phyloP scores from a whole-genome alignment of 2,329 filamentous ascomycete genomes.

The Aspergillus proliferans region DNA sequence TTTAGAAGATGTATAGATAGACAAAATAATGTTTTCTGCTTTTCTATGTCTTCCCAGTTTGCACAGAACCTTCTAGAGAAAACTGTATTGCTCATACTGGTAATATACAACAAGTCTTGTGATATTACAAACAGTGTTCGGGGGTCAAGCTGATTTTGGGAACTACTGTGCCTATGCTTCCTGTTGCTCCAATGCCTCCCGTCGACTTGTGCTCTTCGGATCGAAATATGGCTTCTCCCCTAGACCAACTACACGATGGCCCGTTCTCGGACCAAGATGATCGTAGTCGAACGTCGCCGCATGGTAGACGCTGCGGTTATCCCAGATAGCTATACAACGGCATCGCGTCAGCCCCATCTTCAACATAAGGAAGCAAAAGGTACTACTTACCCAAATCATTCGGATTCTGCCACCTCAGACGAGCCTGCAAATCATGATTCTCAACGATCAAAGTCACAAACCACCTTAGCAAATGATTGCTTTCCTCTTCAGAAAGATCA shows the following conservation, averaged over 20 bases:
- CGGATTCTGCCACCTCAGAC: conserved; percentile 31
- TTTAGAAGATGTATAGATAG: too few relatives aligned
- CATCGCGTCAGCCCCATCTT: neutral
- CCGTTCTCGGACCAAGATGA: conserved; percentile 43
- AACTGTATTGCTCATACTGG: too few relatives aligned
- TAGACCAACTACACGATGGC: conserved; percentile 47
- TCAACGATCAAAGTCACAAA: conserved; percentile 33
- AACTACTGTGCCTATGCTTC: neutral
- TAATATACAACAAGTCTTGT: too few relatives aligned
- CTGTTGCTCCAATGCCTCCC: conserved; percentile 16
- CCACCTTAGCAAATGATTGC: conserved; percentile 26
- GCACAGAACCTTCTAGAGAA: too few relatives aligned
- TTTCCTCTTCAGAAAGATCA: conserved; percentile 27
- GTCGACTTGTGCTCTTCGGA: conserved; percentile 28
- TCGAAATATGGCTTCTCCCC: conserved; percentile 53
- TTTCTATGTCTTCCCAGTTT: too few relatives aligned
- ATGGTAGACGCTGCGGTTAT: conserved; percentile 53
- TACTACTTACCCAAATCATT: conserved; percentile 36
- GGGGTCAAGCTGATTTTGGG: too few relatives aligned
- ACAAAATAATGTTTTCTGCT: too few relatives aligned
- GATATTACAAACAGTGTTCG: too few relatives aligned
- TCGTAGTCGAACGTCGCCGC: conserved; percentile 50
- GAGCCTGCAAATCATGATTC: conserved; percentile 39
- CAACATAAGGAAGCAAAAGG: neutral
- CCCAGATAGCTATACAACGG: conserved; percentile 46